phyloP scores from a whole-genome alignment of 2,329 filamentous ascomycete genomes.

The Pestalotiopsis sp. region DNA sequence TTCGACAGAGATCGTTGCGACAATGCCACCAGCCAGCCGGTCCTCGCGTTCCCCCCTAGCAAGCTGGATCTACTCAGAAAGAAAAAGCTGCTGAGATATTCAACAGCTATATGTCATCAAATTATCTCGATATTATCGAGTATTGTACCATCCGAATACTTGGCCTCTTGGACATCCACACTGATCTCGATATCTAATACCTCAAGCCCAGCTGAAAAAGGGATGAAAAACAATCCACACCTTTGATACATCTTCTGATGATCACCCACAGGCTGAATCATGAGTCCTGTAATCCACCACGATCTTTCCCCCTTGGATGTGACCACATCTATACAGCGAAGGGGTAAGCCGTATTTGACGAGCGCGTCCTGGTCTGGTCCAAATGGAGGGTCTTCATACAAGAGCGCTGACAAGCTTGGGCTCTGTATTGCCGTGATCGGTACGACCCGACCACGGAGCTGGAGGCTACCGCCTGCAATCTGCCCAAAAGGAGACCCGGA shows the following conservation, averaged over 20 bases:
- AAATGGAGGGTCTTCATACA: background rate
- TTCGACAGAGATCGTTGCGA: too few species aligned
- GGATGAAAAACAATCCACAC: background rate
- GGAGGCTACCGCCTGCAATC: background rate
- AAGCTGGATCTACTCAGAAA: too few species aligned
- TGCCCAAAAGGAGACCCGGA: background rate
- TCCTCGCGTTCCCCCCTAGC: too few species aligned
- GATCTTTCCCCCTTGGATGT: background rate
- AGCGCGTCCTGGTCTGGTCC: background rate
- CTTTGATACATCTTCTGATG: background rate
- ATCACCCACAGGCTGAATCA: background rate
- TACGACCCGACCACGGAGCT: background rate
- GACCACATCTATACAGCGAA: background rate
- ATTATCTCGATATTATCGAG: background rate
- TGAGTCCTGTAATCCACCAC: constrained; percentile 7
- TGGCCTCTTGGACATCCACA: background rate
- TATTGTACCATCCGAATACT: background rate
- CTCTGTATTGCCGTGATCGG: background rate
- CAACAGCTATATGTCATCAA: background rate
- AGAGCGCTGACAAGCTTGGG: background rate
- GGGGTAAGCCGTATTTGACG: background rate
- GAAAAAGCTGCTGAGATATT: too few species aligned
- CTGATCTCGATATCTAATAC: background rate
- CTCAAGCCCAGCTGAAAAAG: background rate
- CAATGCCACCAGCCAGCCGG: too few species aligned